Base-by-base conservation (phyloP, 208 protist species). In the Leishmania braziliensis region DNA sequence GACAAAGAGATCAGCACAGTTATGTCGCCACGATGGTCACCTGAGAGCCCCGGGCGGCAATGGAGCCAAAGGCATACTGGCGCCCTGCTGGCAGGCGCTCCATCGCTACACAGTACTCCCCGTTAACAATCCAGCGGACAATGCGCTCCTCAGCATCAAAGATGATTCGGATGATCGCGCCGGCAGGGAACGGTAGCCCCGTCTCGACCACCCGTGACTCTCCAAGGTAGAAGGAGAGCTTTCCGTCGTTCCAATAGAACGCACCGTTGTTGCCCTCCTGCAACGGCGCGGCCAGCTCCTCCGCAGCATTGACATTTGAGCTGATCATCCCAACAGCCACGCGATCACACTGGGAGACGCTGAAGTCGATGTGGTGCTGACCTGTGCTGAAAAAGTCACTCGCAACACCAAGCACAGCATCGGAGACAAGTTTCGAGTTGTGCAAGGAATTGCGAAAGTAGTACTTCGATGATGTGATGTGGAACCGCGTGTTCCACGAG, bases 161-260 rank as follows among this genome's bases (percentile, higher is more conserved):
- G 29, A 86, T 75, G 43, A 96, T 79, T 20, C 78, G 87, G 3
- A 96, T 77, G 5, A 88, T 51, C 10, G 85, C 62, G 5, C 81
- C 74, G 5, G 82, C 63, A 14, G 80, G 66, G 77, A 86, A 96
- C 5, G 79, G 69, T 20, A 75, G 86, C 14, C 88, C 86, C 3
- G 88, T 90, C 60, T 89, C 87, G 36, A 88, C 81, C 56, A 84
- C 63, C 16, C 81, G 56, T 23, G 83, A 53, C 29, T 72, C 75
- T 0, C 83, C 86, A 79, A 94, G 85, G 84, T 91, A 86, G n/a
- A 85, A 80, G 4, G 88, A 81, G 43, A 93, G 82, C 50, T 86
- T 84, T 0, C 91, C 92, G 72, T 96, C 91, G 69, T 86, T 93
- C 91, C 92, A 96, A 76, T 91, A 94, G 56, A 96, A 84, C 8